These are phyloP conservation scores for Suhomyces coccinellae DNA, from an alignment of 1,139 yeast genomes.

Conservation along the genomic window DNA sequence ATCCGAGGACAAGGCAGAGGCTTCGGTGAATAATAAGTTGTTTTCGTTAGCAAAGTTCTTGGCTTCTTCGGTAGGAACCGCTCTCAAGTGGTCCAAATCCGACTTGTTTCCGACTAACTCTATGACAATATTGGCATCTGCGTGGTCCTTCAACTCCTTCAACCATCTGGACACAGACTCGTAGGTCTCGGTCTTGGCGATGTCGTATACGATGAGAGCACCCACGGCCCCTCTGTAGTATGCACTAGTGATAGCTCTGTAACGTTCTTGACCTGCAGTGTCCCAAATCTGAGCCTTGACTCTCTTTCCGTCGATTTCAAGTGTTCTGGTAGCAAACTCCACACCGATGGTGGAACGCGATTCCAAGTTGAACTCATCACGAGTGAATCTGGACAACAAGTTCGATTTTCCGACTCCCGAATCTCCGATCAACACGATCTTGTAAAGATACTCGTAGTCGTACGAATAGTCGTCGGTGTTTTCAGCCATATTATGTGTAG, in stretches of 20 bases:
- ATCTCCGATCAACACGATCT: conserved; percentile 95
- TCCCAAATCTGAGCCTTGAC: conserved; percentile 99
- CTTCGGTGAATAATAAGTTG: conserved; percentile 88
- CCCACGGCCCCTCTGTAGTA: conserved; percentile 99
- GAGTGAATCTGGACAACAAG: conserved; percentile 86
- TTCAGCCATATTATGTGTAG: conserved; percentile 34
- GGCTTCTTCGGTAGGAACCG: conserved; percentile 98
- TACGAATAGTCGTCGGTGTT: conserved; percentile 74
- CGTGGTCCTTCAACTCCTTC: conserved; percentile 92
- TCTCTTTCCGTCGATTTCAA: conserved; percentile 91
- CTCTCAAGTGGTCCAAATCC: conserved; percentile 92
- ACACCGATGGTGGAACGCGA: conserved; percentile 96
- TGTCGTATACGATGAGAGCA: conserved; percentile 92
- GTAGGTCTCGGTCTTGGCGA: conserved; percentile 87
- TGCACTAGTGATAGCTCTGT: conserved; percentile 96
- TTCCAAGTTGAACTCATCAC: conserved; percentile 93
- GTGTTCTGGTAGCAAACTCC: conserved; percentile 95
- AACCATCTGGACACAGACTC: conserved; percentile 96
- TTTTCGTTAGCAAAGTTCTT: conserved; percentile 93
- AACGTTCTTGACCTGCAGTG: conserved; percentile 98
- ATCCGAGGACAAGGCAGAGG: conserved; percentile 93
- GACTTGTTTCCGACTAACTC: conserved; percentile 95
- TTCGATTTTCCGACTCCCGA: conserved; percentile 98
- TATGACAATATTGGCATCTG: conserved; percentile 94
- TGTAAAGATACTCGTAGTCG: conserved; percentile 94